A percentile compares a stretch with the other conserved stretches of the same genome.
phyloP scores from a whole-genome alignment of 129 eudicot species.

The Calendula officinalis region DNA sequence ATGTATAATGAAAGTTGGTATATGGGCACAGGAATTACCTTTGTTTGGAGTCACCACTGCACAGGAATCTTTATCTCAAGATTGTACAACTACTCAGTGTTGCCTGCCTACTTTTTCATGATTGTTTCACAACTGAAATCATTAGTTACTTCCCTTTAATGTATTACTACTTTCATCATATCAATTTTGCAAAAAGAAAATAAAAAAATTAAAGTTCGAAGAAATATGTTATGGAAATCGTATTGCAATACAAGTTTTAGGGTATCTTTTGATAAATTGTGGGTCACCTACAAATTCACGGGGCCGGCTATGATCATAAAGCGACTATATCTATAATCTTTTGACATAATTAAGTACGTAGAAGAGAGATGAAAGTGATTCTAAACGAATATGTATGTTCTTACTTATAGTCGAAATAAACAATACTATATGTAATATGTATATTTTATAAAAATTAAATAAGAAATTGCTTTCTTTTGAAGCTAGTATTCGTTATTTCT shows the following conservation, averaged over 20 bases:
- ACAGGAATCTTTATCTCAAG: slow-evolving; percentile 41
- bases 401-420: not conserved
- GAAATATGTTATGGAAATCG: no score
- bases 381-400: not conserved
- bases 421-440: not conserved
- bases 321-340: not conserved
- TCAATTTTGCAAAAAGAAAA: not conserved
- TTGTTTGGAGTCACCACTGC: slow-evolving; percentile 30
- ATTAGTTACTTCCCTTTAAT: slow-evolving; percentile 40
- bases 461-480: slow-evolving; percentile 25
- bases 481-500: slow-evolving; percentile 25
- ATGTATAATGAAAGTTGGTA: slow-evolving; percentile 34
- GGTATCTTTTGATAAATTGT: no score
- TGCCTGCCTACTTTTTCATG: slow-evolving; percentile 48
- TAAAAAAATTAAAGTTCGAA: no score
- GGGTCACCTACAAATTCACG: no score
- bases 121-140: slow-evolving; percentile 48
- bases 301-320: no score
- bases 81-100: slow-evolving; percentile 45
- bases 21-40: slow-evolving; percentile 17
- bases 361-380: not conserved
- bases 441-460: not conserved
- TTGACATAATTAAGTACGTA: not conserved
- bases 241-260: no score
- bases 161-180: slow-evolving; percentile 33